phyloP scores from a whole-genome alignment of 2,329 filamentous ascomycete species.

The Neoascochyta sp. region DNA sequence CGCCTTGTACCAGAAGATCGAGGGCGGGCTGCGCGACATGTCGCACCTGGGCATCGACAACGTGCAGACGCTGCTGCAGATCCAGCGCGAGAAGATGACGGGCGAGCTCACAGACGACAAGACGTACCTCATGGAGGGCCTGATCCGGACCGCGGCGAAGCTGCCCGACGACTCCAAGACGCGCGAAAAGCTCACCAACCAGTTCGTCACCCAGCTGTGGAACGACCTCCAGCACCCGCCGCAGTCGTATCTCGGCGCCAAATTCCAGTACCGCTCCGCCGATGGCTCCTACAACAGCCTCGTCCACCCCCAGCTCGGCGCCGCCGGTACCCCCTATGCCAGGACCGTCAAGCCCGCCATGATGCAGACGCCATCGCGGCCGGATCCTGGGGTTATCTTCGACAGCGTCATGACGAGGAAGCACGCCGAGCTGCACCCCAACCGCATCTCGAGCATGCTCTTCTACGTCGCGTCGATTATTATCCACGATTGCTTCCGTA shows the following conservation, averaged over 20 bases:
- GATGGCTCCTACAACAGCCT: slow-evolving; percentile 56
- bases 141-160: slow-evolving; percentile 49
- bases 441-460: slow-evolving; percentile 69
- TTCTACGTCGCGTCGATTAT: slow-evolving; percentile 71
- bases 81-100: slow-evolving; percentile 39
- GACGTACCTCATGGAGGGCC: slow-evolving; percentile 57
- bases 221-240: slow-evolving; percentile 49
- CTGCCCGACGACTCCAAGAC: slow-evolving; percentile 41
- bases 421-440: slow-evolving; percentile 62
- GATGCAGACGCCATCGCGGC: slow-evolving; percentile 57
- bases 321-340: slow-evolving; percentile 65
- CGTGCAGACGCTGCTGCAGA: slow-evolving; percentile 37
- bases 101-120: slow-evolving; percentile 59
- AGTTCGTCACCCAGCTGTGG: slow-evolving; percentile 47
- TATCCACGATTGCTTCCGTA: slow-evolving; percentile 61
- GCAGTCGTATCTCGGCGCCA: slow-evolving; percentile 42
- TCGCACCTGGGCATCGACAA: slow-evolving; percentile 33
- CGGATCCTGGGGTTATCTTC: slow-evolving; percentile 64
- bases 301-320: slow-evolving; percentile 60
- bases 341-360: slow-evolving; percentile 59
- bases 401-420: slow-evolving; percentile 64
- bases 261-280: slow-evolving; percentile 47
- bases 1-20: slow-evolving; percentile 33
- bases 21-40: slow-evolving; percentile 31
- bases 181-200: slow-evolving; percentile 41